phyloP scores from a whole-genome alignment of 345 rosid species.

The Dipteronia dyeriana region DNA sequence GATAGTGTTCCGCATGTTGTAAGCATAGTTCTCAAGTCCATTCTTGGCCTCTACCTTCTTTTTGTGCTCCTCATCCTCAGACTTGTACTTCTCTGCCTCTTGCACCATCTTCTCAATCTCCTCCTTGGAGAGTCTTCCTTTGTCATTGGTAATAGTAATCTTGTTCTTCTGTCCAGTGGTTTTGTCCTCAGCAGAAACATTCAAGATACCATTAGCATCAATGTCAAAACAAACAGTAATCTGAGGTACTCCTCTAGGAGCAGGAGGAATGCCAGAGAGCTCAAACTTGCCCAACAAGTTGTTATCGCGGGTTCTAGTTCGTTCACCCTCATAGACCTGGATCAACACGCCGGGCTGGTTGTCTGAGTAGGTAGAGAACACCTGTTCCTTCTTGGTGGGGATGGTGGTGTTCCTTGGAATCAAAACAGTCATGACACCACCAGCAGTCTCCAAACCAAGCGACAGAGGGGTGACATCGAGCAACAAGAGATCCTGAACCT shows the following conservation, averaged over 20 bases:
- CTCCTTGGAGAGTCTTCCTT: slow-evolving; percentile 55
- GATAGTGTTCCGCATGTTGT: slow-evolving; percentile 58
- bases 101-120: slow-evolving; percentile 59
- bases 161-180: slow-evolving; percentile 58
- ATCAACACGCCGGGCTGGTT: slow-evolving; percentile 65
- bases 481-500: slow-evolving; percentile 58
- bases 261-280: slow-evolving; percentile 62
- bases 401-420: slow-evolving; percentile 63
- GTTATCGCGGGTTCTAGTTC: slow-evolving; percentile 57
- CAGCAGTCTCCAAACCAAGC: slow-evolving; percentile 56
- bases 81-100: slow-evolving; percentile 55
- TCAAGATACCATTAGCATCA: slow-evolving; percentile 48
- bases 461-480: slow-evolving; percentile 60
- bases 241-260: slow-evolving; percentile 61
- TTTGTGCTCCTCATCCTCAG: slow-evolving; percentile 53
- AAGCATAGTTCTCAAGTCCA: slow-evolving; percentile 47
- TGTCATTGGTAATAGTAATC: slow-evolving; percentile 55
- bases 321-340: slow-evolving; percentile 66
- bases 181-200: slow-evolving; percentile 52
- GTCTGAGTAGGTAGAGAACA: slow-evolving; percentile 60
- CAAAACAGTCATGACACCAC: slow-evolving; percentile 66
- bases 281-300: slow-evolving; percentile 65
- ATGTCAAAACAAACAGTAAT: slow-evolving; percentile 43
- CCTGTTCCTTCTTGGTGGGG: slow-evolving; percentile 62
- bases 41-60: slow-evolving; percentile 58